Evolutionary conservation across 208 protist species (phyloP).

Genomic region (Leishmania arabica): DNA sequence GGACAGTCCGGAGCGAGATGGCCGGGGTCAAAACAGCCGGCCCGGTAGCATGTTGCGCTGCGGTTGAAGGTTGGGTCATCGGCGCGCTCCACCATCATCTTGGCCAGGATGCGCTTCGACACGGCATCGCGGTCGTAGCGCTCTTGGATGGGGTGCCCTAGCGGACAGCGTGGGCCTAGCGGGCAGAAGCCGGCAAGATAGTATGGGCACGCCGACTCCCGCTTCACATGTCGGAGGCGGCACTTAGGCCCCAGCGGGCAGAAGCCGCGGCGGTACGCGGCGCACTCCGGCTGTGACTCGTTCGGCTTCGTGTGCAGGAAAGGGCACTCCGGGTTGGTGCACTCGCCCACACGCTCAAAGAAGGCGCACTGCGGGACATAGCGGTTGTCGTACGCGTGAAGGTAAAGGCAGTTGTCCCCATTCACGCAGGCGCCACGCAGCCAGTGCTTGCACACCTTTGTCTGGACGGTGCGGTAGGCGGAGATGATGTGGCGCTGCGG

Average conservation of each 20-base stretch:
- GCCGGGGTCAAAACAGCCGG: slow-evolving; percentile 83
- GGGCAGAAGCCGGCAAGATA: slow-evolving; percentile 96
- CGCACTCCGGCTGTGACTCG: slow-evolving; percentile 86
- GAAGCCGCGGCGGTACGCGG: slow-evolving; percentile 90
- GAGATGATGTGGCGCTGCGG: slow-evolving; percentile 93
- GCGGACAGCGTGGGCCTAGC: slow-evolving; percentile 92
- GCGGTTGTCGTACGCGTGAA: slow-evolving; percentile 95
- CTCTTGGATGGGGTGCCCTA: slow-evolving; percentile 91
- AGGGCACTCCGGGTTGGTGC: slow-evolving; percentile 96
- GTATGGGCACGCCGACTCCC: slow-evolving; percentile 75
- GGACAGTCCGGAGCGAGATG: slow-evolving; percentile 86
- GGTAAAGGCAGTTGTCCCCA: slow-evolving; percentile 95
- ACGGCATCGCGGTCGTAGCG: slow-evolving; percentile 76
- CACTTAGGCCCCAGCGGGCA: slow-evolving; percentile 91
- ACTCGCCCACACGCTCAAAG: slow-evolving; percentile 95
- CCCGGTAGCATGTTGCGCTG: slow-evolving; percentile 75
- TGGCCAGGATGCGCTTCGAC: slow-evolving; percentile 59
- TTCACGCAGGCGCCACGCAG: slow-evolving; percentile 96
- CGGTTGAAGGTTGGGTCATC: slow-evolving; percentile 77
- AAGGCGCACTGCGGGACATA: slow-evolving; percentile 97
- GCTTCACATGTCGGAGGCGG: slow-evolving; percentile 84
- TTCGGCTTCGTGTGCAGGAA: slow-evolving; percentile 92
- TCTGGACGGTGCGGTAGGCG: slow-evolving; percentile 57
- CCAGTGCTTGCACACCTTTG: slow-evolving; percentile 97
- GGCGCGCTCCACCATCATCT: slow-evolving; percentile 70